Percentiles rank a stretch among this genome's conserved stretches.
Conservation (phyloP, 2,329 filamentous ascomycete genomes). For the Aspergillus neotritici region DNA sequence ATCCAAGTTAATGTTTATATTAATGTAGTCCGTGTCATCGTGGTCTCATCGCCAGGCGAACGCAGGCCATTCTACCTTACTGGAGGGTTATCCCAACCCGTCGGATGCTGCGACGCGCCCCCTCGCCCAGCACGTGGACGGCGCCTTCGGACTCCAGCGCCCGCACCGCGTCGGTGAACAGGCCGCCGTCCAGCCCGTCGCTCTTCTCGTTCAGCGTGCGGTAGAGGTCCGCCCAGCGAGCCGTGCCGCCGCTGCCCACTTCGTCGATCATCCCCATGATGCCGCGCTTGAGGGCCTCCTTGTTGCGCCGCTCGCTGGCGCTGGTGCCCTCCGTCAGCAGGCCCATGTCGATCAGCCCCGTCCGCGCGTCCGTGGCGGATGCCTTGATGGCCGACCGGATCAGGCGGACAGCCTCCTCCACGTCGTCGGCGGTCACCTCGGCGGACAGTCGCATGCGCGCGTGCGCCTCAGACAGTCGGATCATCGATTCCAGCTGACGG, state of each 20-base stretch:
- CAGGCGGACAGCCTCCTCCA: constrained; percentile 82
- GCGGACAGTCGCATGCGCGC: constrained; percentile 89
- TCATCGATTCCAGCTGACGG: constrained; percentile 95
- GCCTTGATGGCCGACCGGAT: constrained; percentile 95
- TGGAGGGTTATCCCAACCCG: constrained; percentile 55
- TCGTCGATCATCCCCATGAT: constrained; percentile 73
- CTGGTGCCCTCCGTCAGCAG: constrained; percentile 91
- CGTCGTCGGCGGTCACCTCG: constrained; percentile 73
- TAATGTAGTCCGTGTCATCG: constrained; percentile 27
- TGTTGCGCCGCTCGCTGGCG: constrained; percentile 74
- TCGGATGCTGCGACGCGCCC: constrained; percentile 72
- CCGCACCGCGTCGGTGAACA: constrained; percentile 78
- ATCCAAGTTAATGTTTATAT: constrained; percentile 7
- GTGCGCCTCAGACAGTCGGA: constrained; percentile 90
- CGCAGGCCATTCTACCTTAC: constrained; percentile 1
- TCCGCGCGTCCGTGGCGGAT: constrained; percentile 86
- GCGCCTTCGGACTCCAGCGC: constrained; percentile 77
- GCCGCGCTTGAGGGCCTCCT: constrained; percentile 76
- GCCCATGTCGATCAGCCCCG: constrained; percentile 93
- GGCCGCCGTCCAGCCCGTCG: constrained; percentile 63
- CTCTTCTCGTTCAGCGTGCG: constrained; percentile 67
- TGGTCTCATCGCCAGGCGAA: constrained; percentile 19
- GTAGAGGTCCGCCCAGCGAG: constrained; percentile 73
- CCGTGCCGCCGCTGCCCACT: constrained; percentile 61
- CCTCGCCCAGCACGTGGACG: constrained; percentile 76